Evolutionary conservation across 768 basidiomycete species (phyloP).

Genomic region (Psilocybe cubensis): DNA sequence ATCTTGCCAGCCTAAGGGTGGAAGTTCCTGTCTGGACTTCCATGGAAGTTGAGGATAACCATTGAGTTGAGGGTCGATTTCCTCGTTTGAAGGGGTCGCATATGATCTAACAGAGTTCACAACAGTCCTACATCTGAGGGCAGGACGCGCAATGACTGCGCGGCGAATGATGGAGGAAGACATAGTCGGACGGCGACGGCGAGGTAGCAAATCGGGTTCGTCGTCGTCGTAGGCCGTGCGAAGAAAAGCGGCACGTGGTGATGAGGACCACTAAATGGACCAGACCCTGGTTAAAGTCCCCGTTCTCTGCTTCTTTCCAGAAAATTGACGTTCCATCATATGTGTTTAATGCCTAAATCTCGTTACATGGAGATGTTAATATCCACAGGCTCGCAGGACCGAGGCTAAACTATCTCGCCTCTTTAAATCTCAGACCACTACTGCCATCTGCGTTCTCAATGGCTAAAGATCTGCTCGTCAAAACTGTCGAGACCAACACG

Average conservation of each 20-base stretch:
- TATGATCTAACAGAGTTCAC: constrained; percentile 29
- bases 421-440: constrained; percentile 15
- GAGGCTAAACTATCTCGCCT: constrained; percentile 16
- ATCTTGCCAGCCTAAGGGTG: constrained; percentile 78
- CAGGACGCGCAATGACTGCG: constrained; percentile 34
- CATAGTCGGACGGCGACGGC: constrained; percentile 34
- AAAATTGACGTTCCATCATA: constrained; percentile 24
- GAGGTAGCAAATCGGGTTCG: constrained; percentile 17
- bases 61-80: constrained; percentile 67
- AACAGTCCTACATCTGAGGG: constrained; percentile 24
- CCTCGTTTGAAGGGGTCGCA: constrained; percentile 34
- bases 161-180: constrained; percentile 43
- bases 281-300: constrained; percentile 54
- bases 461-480: constrained; percentile 10
- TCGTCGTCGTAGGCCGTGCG: constrained; percentile 18
- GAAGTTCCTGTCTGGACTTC: constrained; percentile 65
- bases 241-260: constrained; percentile 15
- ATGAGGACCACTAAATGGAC: neutral
- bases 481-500: constrained; percentile 51
- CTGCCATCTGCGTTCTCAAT: constrained; percentile 16
- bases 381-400: constrained; percentile 14
- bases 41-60: constrained; percentile 77
- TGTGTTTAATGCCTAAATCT: constrained; percentile 15
- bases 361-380: constrained; percentile 24
- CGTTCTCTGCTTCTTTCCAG: constrained; percentile 20